phyloP scores from a whole-genome alignment of 2,329 filamentous ascomycete genomes.

The Talaromyces pinophilus region DNA sequence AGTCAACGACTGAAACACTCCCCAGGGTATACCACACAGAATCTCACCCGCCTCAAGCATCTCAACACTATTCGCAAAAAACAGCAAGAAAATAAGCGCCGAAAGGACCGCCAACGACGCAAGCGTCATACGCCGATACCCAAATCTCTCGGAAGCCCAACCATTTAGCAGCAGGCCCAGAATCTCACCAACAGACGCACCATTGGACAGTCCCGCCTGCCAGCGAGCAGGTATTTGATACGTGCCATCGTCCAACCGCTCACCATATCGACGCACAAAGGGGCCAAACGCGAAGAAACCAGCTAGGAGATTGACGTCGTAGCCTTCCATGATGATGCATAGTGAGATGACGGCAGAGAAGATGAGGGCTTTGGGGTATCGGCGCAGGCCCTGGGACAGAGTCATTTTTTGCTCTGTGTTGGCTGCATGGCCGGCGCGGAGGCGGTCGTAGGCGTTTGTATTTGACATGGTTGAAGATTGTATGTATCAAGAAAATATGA shows the following conservation, averaged over 20 bases:
- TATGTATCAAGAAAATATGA: not conserved
- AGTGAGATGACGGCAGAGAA: slow-evolving; percentile 86
- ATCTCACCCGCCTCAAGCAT: not conserved
- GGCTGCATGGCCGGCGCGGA: not conserved
- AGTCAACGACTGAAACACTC: not conserved
- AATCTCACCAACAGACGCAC: not conserved
- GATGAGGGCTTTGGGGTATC: slow-evolving; percentile 82
- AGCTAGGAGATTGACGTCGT: slow-evolving; percentile 54
- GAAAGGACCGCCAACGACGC: not conserved
- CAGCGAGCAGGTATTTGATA: not conserved
- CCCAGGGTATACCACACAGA: not conserved
- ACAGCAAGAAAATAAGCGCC: not conserved
- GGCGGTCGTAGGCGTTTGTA: not conserved
- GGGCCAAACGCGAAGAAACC: not conserved
- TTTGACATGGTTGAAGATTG: not conserved
- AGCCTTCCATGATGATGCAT: slow-evolving; percentile 88
- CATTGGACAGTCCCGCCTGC: not conserved
- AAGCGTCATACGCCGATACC: not conserved
- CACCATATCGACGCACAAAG: not conserved
- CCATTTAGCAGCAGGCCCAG: not conserved
- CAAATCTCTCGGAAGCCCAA: not conserved
- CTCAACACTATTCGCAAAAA: not conserved
- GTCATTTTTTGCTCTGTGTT: slow-evolving; percentile 62
- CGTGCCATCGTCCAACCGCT: not conserved
- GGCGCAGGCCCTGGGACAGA: slow-evolving; percentile 70